These are phyloP conservation scores for Claviceps purpurea DNA, from an alignment of 2,329 filamentous ascomycete genomes.

Conservation along the genomic window DNA sequence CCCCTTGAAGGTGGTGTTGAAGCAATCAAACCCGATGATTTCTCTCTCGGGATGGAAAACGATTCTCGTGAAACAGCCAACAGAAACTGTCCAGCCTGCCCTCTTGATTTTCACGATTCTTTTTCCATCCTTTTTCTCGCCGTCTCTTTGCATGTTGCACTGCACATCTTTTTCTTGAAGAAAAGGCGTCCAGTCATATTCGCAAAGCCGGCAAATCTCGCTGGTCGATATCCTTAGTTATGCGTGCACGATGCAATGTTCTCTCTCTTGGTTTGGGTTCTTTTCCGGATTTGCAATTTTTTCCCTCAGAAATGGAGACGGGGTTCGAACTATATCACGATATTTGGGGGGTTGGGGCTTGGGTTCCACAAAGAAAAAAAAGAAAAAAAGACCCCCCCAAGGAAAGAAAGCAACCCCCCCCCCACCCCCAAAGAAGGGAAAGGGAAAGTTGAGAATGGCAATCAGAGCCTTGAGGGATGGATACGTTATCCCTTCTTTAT, in stretches of 20 bases:
- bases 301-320: neutral
- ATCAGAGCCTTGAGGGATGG: neutral
- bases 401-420: too few relatives aligned
- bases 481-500: neutral
- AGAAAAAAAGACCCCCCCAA: too few relatives aligned
- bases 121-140: neutral
- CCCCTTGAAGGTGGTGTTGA: neutral
- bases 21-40: neutral
- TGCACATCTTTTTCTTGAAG: slow-evolving; percentile 5
- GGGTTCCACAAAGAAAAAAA: too few relatives aligned
- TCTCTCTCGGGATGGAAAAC: too few relatives aligned
- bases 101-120: neutral
- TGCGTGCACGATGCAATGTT: slow-evolving; percentile 3
- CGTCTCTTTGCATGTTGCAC: neutral
- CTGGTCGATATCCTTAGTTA: slow-evolving; percentile 5
- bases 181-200: neutral
- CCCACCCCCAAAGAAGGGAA: too few relatives aligned
- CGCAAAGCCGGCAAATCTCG: slow-evolving; percentile 3
- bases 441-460: slow-evolving; percentile 3
- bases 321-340: slow-evolving; percentile 2
- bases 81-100: too few relatives aligned
- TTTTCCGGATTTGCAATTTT: neutral
- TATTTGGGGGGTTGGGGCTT: slow-evolving; percentile 1
- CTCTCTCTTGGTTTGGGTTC: neutral
- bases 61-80: too few relatives aligned